Conservation (phyloP, 1,284 basidiomycete species). For the Moesziomyces globuligerus region DNA sequence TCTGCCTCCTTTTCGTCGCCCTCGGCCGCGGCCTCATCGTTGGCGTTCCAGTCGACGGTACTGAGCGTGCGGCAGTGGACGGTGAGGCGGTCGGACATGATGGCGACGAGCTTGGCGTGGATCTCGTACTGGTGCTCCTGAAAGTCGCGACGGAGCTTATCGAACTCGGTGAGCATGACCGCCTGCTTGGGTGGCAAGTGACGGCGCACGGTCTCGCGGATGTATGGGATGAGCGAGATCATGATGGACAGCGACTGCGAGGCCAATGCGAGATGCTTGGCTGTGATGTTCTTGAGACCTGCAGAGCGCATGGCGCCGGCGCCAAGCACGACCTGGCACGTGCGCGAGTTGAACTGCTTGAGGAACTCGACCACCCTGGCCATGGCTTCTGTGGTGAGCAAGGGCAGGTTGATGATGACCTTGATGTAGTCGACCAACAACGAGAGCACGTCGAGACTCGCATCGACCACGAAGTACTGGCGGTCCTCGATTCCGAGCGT, state of each 20-base stretch:
- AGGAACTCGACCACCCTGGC: slow-evolving; percentile 91
- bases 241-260: slow-evolving; percentile 94
- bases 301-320: slow-evolving; percentile 98
- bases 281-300: slow-evolving; percentile 96
- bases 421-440: slow-evolving; percentile 86
- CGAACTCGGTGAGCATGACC: slow-evolving; percentile 96
- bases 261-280: slow-evolving; percentile 91
- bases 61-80: slow-evolving; percentile 84
- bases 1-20: slow-evolving; percentile 18
- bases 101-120: slow-evolving; percentile 94
- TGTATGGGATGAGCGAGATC: slow-evolving; percentile 93
- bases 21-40: slow-evolving; percentile 6
- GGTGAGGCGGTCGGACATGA: slow-evolving; percentile 93
- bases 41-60: slow-evolving; percentile 58
- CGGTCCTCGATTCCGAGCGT: slow-evolving; percentile 82
- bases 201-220: slow-evolving; percentile 90
- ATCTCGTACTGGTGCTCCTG: slow-evolving; percentile 99
- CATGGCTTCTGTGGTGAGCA: slow-evolving; percentile 93
- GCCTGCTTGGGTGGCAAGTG: slow-evolving; percentile 92
- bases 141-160: slow-evolving; percentile 96
- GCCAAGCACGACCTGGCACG: slow-evolving; percentile 96
- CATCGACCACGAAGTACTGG: slow-evolving; percentile 74
- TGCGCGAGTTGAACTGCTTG: slow-evolving; percentile 90
- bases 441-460: slow-evolving; percentile 80
- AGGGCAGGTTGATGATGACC: slow-evolving; percentile 85